Conservation (phyloP, 257 asterid species). For the Paraleonurus japonicus region DNA sequence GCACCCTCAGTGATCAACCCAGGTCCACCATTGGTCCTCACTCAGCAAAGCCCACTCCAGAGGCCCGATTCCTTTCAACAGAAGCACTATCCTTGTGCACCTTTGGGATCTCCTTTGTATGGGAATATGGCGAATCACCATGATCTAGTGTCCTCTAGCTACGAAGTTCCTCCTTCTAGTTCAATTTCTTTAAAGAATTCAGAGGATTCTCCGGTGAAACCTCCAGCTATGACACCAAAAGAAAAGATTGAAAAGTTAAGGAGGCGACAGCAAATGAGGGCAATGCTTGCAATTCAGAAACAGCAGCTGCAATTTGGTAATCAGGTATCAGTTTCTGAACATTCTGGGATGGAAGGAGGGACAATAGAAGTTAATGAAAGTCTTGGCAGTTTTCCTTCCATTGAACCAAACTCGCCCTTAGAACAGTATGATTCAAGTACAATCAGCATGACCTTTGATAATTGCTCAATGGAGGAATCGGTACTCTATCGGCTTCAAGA, state of each 20-base stretch:
- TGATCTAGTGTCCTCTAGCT: conserved; percentile 34
- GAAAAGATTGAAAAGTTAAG: conserved; percentile 89
- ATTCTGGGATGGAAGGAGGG: conserved; percentile 51
- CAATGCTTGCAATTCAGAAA: conserved; percentile 80
- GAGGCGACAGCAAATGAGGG: conserved; percentile 88
- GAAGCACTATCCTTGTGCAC: conserved; percentile 40
- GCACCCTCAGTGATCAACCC: conserved; percentile 39
- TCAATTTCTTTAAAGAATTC: conserved; percentile 33
- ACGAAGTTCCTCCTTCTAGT: conserved; percentile 39
- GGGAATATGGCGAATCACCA: conserved; percentile 48
- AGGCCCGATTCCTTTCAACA: conserved; percentile 38
- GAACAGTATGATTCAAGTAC: conserved; percentile 57
- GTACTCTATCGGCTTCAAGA: conserved; percentile 82
- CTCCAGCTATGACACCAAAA: conserved; percentile 76
- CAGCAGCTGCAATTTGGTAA: conserved; percentile 76
- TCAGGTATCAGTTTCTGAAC: conserved; percentile 43
- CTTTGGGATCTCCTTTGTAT: conserved; percentile 44
- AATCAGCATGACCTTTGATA: conserved; percentile 36
- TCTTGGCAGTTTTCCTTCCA: conserved; percentile 39
- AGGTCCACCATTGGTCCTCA: conserved; percentile 41
- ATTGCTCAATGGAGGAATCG: conserved; percentile 59
- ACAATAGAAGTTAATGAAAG: conserved; percentile 46
- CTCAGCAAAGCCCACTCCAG: conserved; percentile 30
- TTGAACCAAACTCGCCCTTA: conserved; percentile 47
- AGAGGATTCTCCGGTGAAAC: conserved; percentile 25